Evolutionary conservation across 305 asterid species (phyloP), one percentile per base, ranked within the genome.

Genomic region (Fraxinus floribunda): DNA sequence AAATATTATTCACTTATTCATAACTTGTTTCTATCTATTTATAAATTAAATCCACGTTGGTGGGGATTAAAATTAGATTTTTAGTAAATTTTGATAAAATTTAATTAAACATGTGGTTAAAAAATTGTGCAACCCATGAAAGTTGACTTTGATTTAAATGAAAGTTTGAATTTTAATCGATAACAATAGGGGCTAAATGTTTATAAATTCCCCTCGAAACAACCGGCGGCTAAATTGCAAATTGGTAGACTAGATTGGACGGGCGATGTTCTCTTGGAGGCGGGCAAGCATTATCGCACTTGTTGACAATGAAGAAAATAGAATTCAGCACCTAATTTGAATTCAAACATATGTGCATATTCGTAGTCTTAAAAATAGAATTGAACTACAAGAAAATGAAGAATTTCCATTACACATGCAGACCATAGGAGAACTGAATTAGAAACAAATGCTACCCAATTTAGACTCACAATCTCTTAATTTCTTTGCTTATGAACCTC

Each of bases 381-480:
- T 71, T n/a, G 15, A 57, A 57, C 8, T 30, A 7, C 76, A 32
- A 4, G 35, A 32, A 32, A 32, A 32, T 32, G 35, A 32, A 32
- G 35, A 32, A 32, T 32, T 32, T 35, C 32, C 26, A 24, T 18
- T 30, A 24, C 29, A 16, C 49, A 80, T 72, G 83, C 84, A 80
- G 68, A 81, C 81, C 9, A 18, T 18, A 24, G 26, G 26, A 24
- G 26, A 24, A 24, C 26, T 24, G 26, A 24, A 24, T 24, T 24
- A 24, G 26, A 29, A 29, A 60, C 29, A 70, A 32, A 13, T 80
- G 81, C 80, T 46, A 49, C 78, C 85, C 81, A 86, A 86, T 46
- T 78, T 86, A 78, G 88, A 86, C 88, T 83, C 82, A 30, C 52
- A 79, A 71, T 74, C 82, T 78, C 57, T 7, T 22, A 70, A n/a